These are phyloP conservation scores for Penicillium fuscoglaucum DNA, from an alignment of 2,329 filamentous ascomycete species.

Conservation along the genomic window DNA sequence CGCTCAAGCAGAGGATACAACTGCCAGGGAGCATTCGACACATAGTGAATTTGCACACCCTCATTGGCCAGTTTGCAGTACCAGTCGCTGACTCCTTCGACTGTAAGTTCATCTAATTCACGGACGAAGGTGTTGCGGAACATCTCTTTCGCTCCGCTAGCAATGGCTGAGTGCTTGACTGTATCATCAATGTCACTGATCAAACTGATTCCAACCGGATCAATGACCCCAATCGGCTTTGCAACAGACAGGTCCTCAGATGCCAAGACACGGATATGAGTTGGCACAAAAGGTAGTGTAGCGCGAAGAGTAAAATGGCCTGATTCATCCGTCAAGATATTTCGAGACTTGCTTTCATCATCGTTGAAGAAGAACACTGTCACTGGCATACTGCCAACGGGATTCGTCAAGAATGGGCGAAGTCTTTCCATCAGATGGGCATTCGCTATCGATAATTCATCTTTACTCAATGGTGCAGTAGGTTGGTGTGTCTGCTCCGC, in stretches of 20 bases:
- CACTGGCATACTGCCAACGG: conserved; percentile 73
- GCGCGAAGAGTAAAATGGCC: conserved; percentile 84
- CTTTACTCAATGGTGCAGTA: conserved; percentile 59
- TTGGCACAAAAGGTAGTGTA: conserved; percentile 84
- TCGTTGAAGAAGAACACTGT: conserved; percentile 97
- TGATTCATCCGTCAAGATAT: conserved; percentile 79
- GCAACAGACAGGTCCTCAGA: conserved; percentile 81
- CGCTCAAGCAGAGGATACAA: conserved; percentile 84
- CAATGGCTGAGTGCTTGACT: conserved; percentile 91
- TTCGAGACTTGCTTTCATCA: conserved; percentile 75
- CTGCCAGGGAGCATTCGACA: conserved; percentile 99
- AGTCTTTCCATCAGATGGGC: conserved; percentile 83
- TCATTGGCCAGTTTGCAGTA: conserved; percentile 74
- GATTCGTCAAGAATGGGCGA: conserved; percentile 84
- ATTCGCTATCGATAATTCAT: conserved; percentile 78
- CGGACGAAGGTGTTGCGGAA: conserved; percentile 95
- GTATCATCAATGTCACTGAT: conserved; percentile 99
- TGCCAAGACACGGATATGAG: conserved; percentile 81
- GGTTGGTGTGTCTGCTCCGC: conserved; percentile 42
- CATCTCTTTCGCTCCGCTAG: conserved; percentile 83
- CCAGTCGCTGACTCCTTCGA: conserved; percentile 89
- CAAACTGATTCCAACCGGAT: conserved; percentile 77
- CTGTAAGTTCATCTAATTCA: conserved; percentile 74
- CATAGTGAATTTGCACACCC: conserved; percentile 90
- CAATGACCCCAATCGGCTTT: conserved; percentile 74